Conservation (phyloP, 495 filamentous ascomycete genomes). For the Penicillium samsonianum region DNA sequence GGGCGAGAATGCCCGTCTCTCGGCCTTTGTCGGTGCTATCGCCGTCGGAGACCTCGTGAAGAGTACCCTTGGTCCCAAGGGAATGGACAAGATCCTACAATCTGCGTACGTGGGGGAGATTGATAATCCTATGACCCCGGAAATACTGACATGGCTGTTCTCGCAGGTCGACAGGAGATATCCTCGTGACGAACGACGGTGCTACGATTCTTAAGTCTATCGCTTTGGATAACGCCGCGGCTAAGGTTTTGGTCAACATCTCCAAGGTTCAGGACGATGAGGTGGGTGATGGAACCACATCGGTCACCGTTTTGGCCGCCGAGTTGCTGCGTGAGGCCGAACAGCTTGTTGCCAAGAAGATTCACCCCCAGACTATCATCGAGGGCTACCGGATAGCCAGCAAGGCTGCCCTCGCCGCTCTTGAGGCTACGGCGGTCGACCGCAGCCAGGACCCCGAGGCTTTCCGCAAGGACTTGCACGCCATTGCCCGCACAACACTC, state of each 20-base stretch:
- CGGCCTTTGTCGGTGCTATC: slow-evolving; percentile 95
- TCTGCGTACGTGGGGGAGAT: slow-evolving; percentile 70
- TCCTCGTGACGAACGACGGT: slow-evolving; percentile 98
- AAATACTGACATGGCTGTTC: slow-evolving; percentile 7
- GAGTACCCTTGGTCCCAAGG: slow-evolving; percentile 94
- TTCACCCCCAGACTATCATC: slow-evolving; percentile 99
- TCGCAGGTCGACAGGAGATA: slow-evolving; percentile 84
- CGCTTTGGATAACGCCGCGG: slow-evolving; percentile 97
- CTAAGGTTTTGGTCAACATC: slow-evolving; percentile 94
- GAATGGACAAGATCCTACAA: slow-evolving; percentile 99
- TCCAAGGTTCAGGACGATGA: slow-evolving; percentile 99
- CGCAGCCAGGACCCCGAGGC: slow-evolving; percentile 77
- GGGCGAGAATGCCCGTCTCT: slow-evolving; percentile 97
- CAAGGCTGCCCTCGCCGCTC: slow-evolving; percentile 77
- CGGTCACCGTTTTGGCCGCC: slow-evolving; percentile 88
- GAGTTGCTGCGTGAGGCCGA: slow-evolving; percentile 96
- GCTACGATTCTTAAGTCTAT: slow-evolving; percentile 98
- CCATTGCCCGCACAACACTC: slow-evolving; percentile 93
- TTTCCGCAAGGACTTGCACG: slow-evolving; percentile 85
- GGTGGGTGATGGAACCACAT: slow-evolving; percentile 93
- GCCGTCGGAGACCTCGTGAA: slow-evolving; percentile 97
- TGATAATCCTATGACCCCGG: slow-evolving; percentile 9
- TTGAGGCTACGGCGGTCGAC: slow-evolving; percentile 83
- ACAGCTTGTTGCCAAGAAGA: slow-evolving; percentile 94
- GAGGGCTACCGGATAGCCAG: slow-evolving; percentile 98